phyloP scores from a whole-genome alignment of 331 rosid genomes.

The Acacia concinna region DNA sequence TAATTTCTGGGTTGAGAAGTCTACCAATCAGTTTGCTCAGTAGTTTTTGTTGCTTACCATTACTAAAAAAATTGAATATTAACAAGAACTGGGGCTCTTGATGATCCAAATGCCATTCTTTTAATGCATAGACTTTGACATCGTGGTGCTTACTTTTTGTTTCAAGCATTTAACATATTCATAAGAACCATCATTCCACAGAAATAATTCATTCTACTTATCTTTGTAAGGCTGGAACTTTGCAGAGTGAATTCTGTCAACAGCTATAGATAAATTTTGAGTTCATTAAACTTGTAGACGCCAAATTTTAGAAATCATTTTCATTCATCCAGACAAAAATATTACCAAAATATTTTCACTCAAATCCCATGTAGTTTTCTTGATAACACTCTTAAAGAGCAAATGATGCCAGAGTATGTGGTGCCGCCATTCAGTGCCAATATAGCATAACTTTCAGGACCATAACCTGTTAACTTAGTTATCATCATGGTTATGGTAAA shows the following conservation, averaged over 20 bases:
- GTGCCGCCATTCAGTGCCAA: not conserved
- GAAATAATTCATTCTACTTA: not conserved
- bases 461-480: not conserved
- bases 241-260: not conserved
- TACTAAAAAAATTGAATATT: not conserved
- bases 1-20: constrained; percentile 3
- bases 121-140: not conserved
- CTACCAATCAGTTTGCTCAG: not conserved
- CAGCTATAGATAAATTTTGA: not conserved
- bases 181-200: not conserved
- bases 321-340: not conserved
- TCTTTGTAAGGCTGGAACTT: not conserved
- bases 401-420: not conserved
- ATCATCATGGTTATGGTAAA: not conserved
- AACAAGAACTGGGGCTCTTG: not conserved
- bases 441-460: not conserved
- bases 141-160: not conserved
- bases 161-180: not conserved
- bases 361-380: not conserved
- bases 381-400: not conserved
- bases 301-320: not conserved
- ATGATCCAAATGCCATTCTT: constrained; percentile 18
- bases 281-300: not conserved
- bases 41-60: not conserved
- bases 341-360: not conserved